Conservation (phyloP, 805 yeast species). For the Sugiyamaella qingdaonensis region DNA sequence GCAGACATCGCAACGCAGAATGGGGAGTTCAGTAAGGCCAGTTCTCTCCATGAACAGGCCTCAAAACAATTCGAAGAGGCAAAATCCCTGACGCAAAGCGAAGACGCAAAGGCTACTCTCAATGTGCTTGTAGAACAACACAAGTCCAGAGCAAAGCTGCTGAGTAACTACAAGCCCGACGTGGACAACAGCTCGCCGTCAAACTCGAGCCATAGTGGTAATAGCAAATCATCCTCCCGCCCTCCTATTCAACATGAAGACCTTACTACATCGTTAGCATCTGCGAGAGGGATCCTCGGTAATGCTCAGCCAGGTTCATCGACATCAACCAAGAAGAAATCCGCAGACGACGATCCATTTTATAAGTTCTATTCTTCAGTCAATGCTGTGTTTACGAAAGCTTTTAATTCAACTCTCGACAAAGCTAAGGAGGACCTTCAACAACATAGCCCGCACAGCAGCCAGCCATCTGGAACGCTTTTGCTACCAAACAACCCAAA, state of each 20-base stretch:
- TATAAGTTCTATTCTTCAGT: slow-evolving; percentile 22
- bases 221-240: background rate
- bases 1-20: slow-evolving; percentile 48
- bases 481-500: slow-evolving; percentile 4
- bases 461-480: slow-evolving; percentile 1
- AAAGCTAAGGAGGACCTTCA: slow-evolving; percentile 15
- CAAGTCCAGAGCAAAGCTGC: slow-evolving; percentile 30
- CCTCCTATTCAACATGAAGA: slow-evolving; percentile 13
- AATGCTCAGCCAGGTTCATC: background rate
- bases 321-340: slow-evolving; percentile 7
- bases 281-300: slow-evolving; percentile 26
- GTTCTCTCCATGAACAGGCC: slow-evolving; percentile 38
- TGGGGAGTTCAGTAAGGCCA: slow-evolving; percentile 42
- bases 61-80: slow-evolving; percentile 33
- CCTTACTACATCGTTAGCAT: slow-evolving; percentile 24
- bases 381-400: slow-evolving; percentile 15
- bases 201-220: background rate
- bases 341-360: slow-evolving; percentile 25
- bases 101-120: slow-evolving; percentile 30
- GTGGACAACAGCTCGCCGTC: background rate
- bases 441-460: background rate
- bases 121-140: slow-evolving; percentile 31
- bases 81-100: slow-evolving; percentile 22
- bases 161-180: background rate
- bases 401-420: slow-evolving; percentile 18